Evolutionary conservation across 305 asterid species (phyloP), one percentile per base, ranked within the genome.

Genomic region (Fraxinus albicans): DNA sequence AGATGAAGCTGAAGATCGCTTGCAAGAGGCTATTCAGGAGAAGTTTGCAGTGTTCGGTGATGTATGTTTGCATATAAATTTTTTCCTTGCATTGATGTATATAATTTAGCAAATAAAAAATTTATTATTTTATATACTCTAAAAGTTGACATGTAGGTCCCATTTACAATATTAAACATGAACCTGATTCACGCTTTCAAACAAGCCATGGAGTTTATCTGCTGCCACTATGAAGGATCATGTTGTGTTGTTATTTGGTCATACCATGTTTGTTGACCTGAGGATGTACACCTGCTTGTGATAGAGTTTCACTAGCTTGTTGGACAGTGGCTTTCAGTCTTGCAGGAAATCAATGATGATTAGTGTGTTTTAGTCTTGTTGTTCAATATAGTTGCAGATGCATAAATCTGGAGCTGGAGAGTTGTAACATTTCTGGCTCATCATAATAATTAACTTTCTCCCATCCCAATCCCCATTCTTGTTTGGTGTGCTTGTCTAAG

Each of bases 1-100:
- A 87, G 99, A 96, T 86, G 98, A 97, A 90, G 99, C 99, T 29
- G 99, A 97, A 90, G 95, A 94, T 87, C 97, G 91, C 84, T 89
- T 97, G 85, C 99, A 97, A 89, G 97, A 91, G 87, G 98, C 99
- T 72, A 97, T 97, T 84, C 98, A 94, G 89, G 98, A 97, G 88
- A 97, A 93, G 86, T 97, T 97, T 91, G 93, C 98, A 10, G 96
- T 94, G 80, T 90, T 97, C 87, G 95, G 99, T 91, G 98, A 97
- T 87, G 99, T 97, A 92, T 87, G 99, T 97, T 91, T 55, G 90
- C 55, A 79, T 69, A 85, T 81, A 34, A 12, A 0, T 82, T 70
- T 87, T 77, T 85, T 83, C 86, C 83, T 84, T 78, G 50, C 42
- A 76, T 80, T 69, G 75, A 81, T 78, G 69, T 73, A 44, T 85